These are phyloP conservation scores for Hygrocybe coccinea DNA, from an alignment of 768 basidiomycete genomes.

Conservation along the genomic window DNA sequence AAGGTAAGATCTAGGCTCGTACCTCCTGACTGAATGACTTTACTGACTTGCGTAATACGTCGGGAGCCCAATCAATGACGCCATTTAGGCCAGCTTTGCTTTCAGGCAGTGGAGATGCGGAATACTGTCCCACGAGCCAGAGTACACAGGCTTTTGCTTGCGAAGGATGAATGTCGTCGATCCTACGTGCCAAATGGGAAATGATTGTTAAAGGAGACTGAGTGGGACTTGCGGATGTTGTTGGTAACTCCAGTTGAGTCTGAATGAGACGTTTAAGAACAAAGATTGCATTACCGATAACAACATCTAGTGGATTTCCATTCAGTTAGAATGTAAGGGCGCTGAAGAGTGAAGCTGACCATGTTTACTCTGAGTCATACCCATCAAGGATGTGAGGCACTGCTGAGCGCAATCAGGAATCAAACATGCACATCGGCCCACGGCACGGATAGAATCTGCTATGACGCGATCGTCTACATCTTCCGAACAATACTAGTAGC, in stretches of 20 bases:
- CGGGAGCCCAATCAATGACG: slow-evolving; percentile 78
- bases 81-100: slow-evolving; percentile 43
- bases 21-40: slow-evolving; percentile 75
- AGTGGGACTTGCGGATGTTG: slow-evolving; percentile 25
- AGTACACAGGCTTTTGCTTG: slow-evolving; percentile 82
- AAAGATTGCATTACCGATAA: slow-evolving; percentile 76
- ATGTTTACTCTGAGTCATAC: slow-evolving; percentile 71
- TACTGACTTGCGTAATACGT: slow-evolving; percentile 75
- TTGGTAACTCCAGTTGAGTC: slow-evolving; percentile 43
- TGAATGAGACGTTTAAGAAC: slow-evolving; percentile 85
- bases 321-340: background rate
- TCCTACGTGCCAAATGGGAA: slow-evolving; percentile 66
- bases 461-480: slow-evolving; percentile 70
- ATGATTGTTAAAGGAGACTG: slow-evolving; percentile 61
- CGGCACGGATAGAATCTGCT: slow-evolving; percentile 65
- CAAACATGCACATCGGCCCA: slow-evolving; percentile 68
- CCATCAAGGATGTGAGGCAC: slow-evolving; percentile 71
- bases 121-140: slow-evolving; percentile 92
- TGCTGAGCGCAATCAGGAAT: slow-evolving; percentile 66
- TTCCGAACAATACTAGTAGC: slow-evolving; percentile 70
- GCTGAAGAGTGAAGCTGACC: slow-evolving; percentile 44
- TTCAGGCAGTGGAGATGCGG: slow-evolving; percentile 34
- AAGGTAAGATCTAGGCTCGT: slow-evolving; percentile 4
- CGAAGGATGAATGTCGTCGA: slow-evolving; percentile 76
- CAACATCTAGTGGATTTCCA: slow-evolving; percentile 45